phyloP scores from a whole-genome alignment of 495 filamentous ascomycete species.

The Saxispiralis lemnorum region DNA sequence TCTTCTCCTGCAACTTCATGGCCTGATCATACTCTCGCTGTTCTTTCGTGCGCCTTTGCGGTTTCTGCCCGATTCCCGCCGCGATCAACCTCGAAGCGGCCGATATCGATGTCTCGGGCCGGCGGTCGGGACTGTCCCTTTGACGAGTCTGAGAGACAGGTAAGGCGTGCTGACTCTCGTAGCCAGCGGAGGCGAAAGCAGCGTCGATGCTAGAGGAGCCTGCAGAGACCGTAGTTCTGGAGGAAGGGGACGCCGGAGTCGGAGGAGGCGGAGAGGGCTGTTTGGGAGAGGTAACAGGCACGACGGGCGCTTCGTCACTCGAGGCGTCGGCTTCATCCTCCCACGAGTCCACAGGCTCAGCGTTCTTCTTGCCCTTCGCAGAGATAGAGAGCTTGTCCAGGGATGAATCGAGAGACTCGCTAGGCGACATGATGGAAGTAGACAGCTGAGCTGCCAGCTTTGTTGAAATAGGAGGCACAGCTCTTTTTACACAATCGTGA shows the following conservation, averaged over 20 bases:
- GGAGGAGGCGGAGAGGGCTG: conserved; percentile 14
- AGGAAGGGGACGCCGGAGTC: conserved; percentile 27
- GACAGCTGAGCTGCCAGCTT: not conserved
- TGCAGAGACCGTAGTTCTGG: not conserved
- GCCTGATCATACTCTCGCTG: conserved; percentile 72
- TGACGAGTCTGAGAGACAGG: no score
- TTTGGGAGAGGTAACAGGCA: conserved; percentile 30
- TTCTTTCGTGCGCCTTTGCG: conserved; percentile 71
- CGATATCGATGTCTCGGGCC: conserved; percentile 85
- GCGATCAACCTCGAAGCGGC: conserved; percentile 83
- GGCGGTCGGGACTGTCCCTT: conserved; percentile 5
- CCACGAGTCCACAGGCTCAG: conserved; percentile 60
- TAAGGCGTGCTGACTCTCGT: no score
- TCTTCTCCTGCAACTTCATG: conserved; percentile 69
- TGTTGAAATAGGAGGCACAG: no score
- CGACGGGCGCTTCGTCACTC: conserved; percentile 33
- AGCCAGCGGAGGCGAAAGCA: no score
- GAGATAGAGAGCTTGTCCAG: conserved; percentile 24
- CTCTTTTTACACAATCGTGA: no score
- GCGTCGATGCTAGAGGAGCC: no score
- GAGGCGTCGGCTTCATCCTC: conserved; percentile 47
- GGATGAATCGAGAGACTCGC: conserved; percentile 1
- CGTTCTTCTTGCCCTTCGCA: conserved; percentile 22
- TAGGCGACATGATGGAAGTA: not conserved
- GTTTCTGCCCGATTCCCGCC: conserved; percentile 63